phyloP scores from a whole-genome alignment of 768 basidiomycete species.

The Boletus coccyginus region DNA sequence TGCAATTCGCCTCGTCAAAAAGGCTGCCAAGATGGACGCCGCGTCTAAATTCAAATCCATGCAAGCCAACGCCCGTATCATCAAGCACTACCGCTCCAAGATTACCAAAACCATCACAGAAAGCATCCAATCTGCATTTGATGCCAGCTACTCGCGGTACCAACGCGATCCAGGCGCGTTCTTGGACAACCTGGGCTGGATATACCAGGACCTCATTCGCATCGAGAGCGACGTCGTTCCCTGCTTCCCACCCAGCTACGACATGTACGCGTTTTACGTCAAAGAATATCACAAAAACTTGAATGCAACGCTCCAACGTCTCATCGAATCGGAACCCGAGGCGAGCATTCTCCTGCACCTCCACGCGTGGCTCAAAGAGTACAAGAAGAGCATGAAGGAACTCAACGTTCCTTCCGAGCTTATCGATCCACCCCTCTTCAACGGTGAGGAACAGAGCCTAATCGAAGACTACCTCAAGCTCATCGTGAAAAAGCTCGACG shows the following conservation, averaged over 20 bases:
- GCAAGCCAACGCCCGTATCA: slow-evolving; percentile 86
- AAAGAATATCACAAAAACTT: slow-evolving; percentile 89
- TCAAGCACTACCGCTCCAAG: slow-evolving; percentile 95
- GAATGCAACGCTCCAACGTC: slow-evolving; percentile 65
- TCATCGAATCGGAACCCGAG: slow-evolving; percentile 74
- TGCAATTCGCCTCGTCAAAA: slow-evolving; percentile 91
- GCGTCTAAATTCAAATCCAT: slow-evolving; percentile 92
- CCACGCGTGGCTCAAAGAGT: slow-evolving; percentile 94
- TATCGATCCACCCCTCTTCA: slow-evolving; percentile 86
- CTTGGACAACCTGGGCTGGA: slow-evolving; percentile 78
- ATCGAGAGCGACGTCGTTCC: slow-evolving; percentile 87
- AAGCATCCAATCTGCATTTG: slow-evolving; percentile 71
- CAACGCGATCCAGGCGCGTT: slow-evolving; percentile 68
- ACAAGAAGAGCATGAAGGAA: slow-evolving; percentile 93
- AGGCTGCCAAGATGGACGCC: slow-evolving; percentile 88
- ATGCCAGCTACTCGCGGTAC: slow-evolving; percentile 59
- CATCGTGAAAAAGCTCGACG: slow-evolving; percentile 93
- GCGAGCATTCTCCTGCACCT: slow-evolving; percentile 85
- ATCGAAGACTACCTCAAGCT: slow-evolving; percentile 95
- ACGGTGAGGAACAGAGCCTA: slow-evolving; percentile 88
- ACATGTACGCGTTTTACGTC: slow-evolving; percentile 79
- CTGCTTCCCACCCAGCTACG: slow-evolving; percentile 91
- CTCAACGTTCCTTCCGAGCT: slow-evolving; percentile 78
- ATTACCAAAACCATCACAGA: slow-evolving; percentile 76
- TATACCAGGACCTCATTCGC: slow-evolving; percentile 94